Evolutionary conservation across 495 filamentous ascomycete genomes (phyloP).

Genomic region (Ascobolus immersus): DNA sequence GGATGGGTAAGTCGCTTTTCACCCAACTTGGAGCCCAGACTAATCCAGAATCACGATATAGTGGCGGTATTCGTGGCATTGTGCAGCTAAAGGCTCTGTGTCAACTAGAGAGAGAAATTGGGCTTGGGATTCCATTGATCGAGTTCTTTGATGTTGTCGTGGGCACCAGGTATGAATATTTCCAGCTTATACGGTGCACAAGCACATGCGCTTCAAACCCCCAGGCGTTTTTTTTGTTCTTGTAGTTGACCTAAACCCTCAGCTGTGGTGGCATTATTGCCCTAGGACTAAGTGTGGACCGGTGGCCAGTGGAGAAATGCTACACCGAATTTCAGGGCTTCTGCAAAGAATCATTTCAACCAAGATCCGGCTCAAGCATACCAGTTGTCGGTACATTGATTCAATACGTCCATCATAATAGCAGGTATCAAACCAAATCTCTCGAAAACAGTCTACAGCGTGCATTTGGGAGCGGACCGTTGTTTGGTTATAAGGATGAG

Average conservation of each 20-base stretch:
- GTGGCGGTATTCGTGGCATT: constrained; percentile 12
- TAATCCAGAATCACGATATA: too few relatives aligned
- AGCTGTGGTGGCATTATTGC: constrained; percentile 26
- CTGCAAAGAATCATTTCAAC: constrained; percentile 18
- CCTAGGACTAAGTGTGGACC: constrained; percentile 19
- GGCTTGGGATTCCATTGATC: constrained; percentile 15
- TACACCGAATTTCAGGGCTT: constrained; percentile 16
- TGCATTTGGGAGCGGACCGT: constrained; percentile 14
- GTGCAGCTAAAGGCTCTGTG: constrained; percentile 9
- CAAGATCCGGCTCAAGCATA: constrained; percentile 12
- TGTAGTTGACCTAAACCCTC: too few relatives aligned
- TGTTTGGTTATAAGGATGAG: constrained; percentile 16
- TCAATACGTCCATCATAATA: constrained; percentile 16
- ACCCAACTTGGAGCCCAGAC: too few relatives aligned
- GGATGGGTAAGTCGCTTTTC: too few relatives aligned
- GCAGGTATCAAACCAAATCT: too few relatives aligned
- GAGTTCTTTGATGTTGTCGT: constrained; percentile 23
- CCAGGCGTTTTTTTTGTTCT: too few relatives aligned
- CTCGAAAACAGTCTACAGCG: constrained; percentile 14
- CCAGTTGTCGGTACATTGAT: constrained; percentile 12
- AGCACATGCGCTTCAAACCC: too few relatives aligned
- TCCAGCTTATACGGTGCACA: too few relatives aligned
- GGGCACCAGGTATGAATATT: constrained; percentile 23
- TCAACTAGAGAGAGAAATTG: constrained; percentile 10
- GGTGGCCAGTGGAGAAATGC: constrained; percentile 20